Evolutionary conservation across 179 eudicot species (phyloP).

Genomic region (Beta macrorhiza): DNA sequence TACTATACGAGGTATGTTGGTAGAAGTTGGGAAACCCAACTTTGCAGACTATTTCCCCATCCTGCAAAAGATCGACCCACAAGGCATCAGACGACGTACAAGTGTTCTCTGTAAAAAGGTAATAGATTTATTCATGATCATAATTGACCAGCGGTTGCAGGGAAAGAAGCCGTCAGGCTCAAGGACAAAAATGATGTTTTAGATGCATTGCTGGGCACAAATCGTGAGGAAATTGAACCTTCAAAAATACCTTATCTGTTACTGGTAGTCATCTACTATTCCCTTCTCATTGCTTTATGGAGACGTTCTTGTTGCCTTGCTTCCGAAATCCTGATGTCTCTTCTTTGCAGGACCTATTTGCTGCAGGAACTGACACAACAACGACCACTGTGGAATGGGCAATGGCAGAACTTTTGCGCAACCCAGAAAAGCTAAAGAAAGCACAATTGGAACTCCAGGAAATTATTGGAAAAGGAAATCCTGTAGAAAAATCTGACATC

Average conservation of each 20-base stretch:
- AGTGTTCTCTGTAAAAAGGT: conserved; percentile 33
- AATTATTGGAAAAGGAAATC: conserved; percentile 23
- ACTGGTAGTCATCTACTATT: conserved; percentile 28
- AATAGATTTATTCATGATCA: conserved; percentile 26
- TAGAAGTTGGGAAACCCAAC: conserved; percentile 47
- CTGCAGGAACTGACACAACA: conserved; percentile 30
- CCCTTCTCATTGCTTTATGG: not conserved
- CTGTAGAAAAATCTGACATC: conserved; percentile 32
- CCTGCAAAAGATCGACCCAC: conserved; percentile 42
- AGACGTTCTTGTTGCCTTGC: not conserved
- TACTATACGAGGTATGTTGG: conserved; percentile 33
- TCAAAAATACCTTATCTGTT: conserved; percentile 30
- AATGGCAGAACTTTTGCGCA: conserved; percentile 32
- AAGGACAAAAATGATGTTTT: conserved; percentile 27
- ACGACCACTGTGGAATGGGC: conserved; percentile 29
- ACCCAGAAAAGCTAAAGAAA: conserved; percentile 25
- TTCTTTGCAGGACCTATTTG: conserved; percentile 28
- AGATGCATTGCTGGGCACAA: conserved; percentile 36
- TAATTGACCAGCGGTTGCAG: conserved; percentile 37
- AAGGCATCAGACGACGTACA: conserved; percentile 35
- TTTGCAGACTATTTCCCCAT: conserved; percentile 52
- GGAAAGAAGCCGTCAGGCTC: not conserved
- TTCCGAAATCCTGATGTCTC: not conserved
- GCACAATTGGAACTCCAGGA: conserved; percentile 23
- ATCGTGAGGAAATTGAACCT: conserved; percentile 25